Percentiles rank a stretch among this genome's conserved stretches.
Conservation (phyloP, 2,329 filamentous ascomycete genomes). For the Lomentospora prolificans region DNA sequence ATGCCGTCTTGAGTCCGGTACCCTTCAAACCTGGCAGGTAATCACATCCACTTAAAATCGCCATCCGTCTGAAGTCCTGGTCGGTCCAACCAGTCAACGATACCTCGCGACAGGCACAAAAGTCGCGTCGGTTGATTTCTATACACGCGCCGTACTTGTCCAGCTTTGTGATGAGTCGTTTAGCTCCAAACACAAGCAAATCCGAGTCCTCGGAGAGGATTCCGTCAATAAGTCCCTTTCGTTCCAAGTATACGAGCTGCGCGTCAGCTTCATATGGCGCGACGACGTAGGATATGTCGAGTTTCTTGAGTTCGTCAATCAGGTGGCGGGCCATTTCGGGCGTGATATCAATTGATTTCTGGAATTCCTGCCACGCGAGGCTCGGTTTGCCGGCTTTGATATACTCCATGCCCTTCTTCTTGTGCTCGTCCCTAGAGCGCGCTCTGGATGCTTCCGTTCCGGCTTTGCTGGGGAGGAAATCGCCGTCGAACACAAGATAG, state of each 20-base stretch:
- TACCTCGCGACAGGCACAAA: conserved; percentile 78
- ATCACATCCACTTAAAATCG: conserved; percentile 92
- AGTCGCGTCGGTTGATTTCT: conserved; percentile 82
- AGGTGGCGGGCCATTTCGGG: conserved; percentile 88
- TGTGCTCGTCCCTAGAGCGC: conserved; percentile 68
- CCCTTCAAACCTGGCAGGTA: conserved; percentile 80
- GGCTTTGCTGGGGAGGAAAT: conserved; percentile 88
- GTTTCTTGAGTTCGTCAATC: conserved; percentile 82
- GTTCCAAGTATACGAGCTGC: conserved; percentile 91
- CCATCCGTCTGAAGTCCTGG: conserved; percentile 85
- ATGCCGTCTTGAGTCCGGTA: conserved; percentile 86
- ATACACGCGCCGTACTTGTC: conserved; percentile 90
- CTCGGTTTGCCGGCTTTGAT: conserved; percentile 70
- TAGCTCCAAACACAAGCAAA: conserved; percentile 87
- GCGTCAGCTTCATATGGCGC: conserved; percentile 96
- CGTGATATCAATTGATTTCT: conserved; percentile 92
- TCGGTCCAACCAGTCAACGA: conserved; percentile 90
- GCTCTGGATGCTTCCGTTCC: conserved; percentile 70
- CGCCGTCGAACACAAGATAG: conserved; percentile 92
- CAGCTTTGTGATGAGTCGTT: conserved; percentile 82
- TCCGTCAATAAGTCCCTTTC: conserved; percentile 70
- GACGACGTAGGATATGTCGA: conserved; percentile 76
- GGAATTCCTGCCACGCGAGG: conserved; percentile 76
- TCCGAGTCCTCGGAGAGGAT: conserved; percentile 97
- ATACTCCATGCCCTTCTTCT: conserved; percentile 64